Percentiles rank a stretch among this genome's conserved stretches.
phyloP scores from a whole-genome alignment of 2,329 filamentous ascomycete genomes.

The Colletotrichum somersetense region DNA sequence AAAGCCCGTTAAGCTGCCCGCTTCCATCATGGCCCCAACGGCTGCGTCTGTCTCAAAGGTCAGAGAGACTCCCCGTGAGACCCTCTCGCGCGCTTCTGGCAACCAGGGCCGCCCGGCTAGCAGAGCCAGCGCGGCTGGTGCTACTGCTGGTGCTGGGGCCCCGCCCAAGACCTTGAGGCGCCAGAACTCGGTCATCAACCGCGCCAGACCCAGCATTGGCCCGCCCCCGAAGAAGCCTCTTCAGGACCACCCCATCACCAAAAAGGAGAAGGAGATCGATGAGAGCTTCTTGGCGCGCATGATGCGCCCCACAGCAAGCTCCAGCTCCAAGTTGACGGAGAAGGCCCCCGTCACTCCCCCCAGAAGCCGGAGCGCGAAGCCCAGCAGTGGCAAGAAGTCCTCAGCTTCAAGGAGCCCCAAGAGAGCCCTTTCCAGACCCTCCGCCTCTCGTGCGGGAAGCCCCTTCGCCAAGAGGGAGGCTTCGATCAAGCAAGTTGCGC shows the following conservation, averaged over 20 bases:
- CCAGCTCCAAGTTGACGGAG: constrained; percentile 75
- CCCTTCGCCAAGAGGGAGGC: constrained; percentile 25
- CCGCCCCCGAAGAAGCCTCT: constrained; percentile 70
- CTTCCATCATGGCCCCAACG: constrained; percentile 77
- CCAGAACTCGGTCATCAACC: constrained; percentile 60
- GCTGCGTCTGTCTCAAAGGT: constrained; percentile 76
- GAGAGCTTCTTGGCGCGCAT: constrained; percentile 83
- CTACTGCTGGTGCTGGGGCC: constrained; percentile 46
- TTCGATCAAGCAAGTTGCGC: constrained; percentile 23
- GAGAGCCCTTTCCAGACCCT: constrained; percentile 43
- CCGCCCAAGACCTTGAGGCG: constrained; percentile 55
- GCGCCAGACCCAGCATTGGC: constrained; percentile 66
- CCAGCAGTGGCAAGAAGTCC: constrained; percentile 45
- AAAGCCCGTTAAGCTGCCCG: constrained; percentile 73
- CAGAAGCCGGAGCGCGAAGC: constrained; percentile 51
- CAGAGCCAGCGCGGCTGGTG: constrained; percentile 55
- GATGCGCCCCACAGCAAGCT: constrained; percentile 81
- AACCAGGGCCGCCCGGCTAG: constrained; percentile 60
- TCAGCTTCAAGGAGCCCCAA: constrained; percentile 38
- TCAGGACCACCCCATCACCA: constrained; percentile 60
- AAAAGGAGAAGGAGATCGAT: constrained; percentile 69
- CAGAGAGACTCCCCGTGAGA: constrained; percentile 46
- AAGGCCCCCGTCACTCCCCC: constrained; percentile 68
- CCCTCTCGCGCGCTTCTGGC: constrained; percentile 43
- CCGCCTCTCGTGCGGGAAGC: constrained; percentile 27